Conservation (phyloP, 2,329 filamentous ascomycete species). For the Dactylellina sp. region DNA sequence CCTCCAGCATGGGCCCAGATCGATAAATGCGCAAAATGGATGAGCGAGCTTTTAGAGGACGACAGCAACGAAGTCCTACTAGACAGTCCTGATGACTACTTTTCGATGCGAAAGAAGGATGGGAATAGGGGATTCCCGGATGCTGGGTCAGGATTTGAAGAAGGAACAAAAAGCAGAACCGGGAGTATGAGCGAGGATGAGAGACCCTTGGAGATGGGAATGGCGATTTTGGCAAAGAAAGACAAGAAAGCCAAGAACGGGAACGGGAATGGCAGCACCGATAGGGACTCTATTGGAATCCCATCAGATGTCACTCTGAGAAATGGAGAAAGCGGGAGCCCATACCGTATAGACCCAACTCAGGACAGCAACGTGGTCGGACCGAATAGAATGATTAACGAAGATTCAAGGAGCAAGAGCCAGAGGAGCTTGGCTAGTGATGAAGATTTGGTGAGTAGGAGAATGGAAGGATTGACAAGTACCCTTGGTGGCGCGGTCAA, state of each 20-base stretch:
- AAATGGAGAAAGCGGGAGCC: conserved; percentile 38
- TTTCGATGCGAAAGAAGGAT: conserved; percentile 13
- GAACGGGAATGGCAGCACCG: conserved; percentile 3
- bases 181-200: conserved; percentile 84
- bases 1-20: conserved; percentile 92
- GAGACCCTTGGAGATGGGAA: conserved; percentile 81
- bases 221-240: conserved; percentile 65
- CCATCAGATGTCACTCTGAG: conserved; percentile 36
- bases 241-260: conserved; percentile 31
- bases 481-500: conserved; percentile 63
- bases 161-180: conserved; percentile 62
- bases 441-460: conserved; percentile 69
- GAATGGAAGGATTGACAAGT: conserved; percentile 67
- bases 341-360: conserved; percentile 41
- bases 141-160: conserved; percentile 6
- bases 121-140: not conserved
- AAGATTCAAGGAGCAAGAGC: conserved; percentile 64
- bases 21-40: conserved; percentile 81
- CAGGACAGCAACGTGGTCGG: conserved; percentile 45
- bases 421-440: conserved; percentile 69
- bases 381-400: conserved; percentile 34
- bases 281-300: not conserved
- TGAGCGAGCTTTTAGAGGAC: conserved; percentile 77
- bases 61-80: conserved; percentile 61
- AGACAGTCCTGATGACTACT: conserved; percentile 34